These are phyloP conservation scores for Chrysanthemum seticuspe DNA, from an alignment of 129 eudicot genomes.

Conservation along the genomic window DNA sequence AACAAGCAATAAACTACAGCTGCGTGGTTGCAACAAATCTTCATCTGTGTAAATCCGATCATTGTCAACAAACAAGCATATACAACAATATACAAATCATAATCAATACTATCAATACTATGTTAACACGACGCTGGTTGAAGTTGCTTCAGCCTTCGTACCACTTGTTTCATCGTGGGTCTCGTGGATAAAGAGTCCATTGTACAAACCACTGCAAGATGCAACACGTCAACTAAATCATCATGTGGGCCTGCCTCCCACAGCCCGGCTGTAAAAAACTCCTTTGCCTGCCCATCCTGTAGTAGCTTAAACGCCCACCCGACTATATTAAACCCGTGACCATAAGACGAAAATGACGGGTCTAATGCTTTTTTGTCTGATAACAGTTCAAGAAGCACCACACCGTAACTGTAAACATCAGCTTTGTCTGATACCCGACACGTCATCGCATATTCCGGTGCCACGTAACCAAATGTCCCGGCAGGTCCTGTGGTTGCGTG, in stretches of 20 bases:
- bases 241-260: constrained; percentile 92
- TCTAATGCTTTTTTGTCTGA: constrained; percentile 85
- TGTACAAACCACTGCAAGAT: constrained; percentile 78
- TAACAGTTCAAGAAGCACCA: constrained; percentile 71
- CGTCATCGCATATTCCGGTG: constrained; percentile 90
- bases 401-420: constrained; percentile 89
- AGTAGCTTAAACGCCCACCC: constrained; percentile 80
- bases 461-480: constrained; percentile 89
- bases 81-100: constrained; percentile 25
- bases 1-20: constrained; percentile 4
- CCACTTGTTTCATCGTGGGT: constrained; percentile 91
- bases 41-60: constrained; percentile 11
- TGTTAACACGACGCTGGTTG: constrained; percentile 73
- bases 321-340: constrained; percentile 79
- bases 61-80: constrained; percentile 8
- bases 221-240: constrained; percentile 76
- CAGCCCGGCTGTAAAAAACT: constrained; percentile 70
- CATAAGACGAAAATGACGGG: constrained; percentile 77
- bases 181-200: constrained; percentile 65
- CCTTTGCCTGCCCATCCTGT: constrained; percentile 75
- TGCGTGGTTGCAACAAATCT: constrained; percentile 22
- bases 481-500: constrained; percentile 92
- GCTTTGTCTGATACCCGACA: constrained; percentile 95
- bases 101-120: background rate
- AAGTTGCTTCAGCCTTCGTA: constrained; percentile 69